phyloP scores from a whole-genome alignment of 2,329 filamentous ascomycete species.

The Botryotinia calthae region DNA sequence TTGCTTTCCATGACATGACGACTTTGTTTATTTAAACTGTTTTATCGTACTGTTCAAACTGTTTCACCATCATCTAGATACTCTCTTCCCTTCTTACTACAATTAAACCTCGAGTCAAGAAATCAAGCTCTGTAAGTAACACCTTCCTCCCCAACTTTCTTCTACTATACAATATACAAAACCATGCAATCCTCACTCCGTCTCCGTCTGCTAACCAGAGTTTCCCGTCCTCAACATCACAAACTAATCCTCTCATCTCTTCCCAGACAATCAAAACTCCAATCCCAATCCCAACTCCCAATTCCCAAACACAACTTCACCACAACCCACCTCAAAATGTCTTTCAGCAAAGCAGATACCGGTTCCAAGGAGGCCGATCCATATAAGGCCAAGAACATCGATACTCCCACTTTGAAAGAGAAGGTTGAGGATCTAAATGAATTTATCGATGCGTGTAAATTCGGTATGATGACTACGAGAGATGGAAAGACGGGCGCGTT shows the following conservation, averaged over 20 bases:
- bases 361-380: constrained; percentile 67
- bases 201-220: not conserved
- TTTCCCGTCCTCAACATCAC: not conserved
- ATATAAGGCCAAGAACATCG: constrained; percentile 71
- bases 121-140: not conserved
- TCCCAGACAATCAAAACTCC: not conserved
- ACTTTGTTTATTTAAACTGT: not conserved
- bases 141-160: not conserved
- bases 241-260: not conserved
- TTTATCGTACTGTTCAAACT: no score
- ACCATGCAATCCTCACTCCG: not conserved
- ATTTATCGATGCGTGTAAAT: constrained; percentile 74
- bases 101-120: not conserved
- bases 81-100: not conserved
- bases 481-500: constrained; percentile 63
- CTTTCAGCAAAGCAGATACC: constrained; percentile 58
- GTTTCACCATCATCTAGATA: not conserved
- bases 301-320: not conserved
- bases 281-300: not conserved
- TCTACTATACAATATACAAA: not conserved
- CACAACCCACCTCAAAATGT: constrained; percentile 27
- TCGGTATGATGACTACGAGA: constrained; percentile 84
- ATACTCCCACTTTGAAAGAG: constrained; percentile 60
- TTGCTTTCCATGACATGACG: not conserved
- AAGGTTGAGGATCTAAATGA: constrained; percentile 72